Evolutionary conservation across 805 yeast genomes (phyloP), one percentile per base, ranked within the genome.

Genomic region (Wickerhamiella allomyrinae): DNA sequence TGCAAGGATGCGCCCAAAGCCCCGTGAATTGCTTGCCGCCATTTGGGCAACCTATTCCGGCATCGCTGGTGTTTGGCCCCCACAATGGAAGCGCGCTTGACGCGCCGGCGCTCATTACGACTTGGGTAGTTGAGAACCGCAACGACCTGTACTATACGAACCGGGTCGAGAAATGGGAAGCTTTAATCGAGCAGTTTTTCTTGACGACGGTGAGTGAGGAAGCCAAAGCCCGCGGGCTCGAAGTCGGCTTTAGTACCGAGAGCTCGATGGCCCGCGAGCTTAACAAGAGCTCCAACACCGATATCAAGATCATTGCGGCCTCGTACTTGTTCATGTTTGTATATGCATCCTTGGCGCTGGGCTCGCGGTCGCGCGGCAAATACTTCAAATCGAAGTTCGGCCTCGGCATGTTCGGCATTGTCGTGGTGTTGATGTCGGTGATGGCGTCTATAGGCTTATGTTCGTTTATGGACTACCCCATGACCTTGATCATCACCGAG

Each of bases 401-500:
- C 14, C 65, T 89, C 19, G 97, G 95, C 0, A 61, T 84, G 29
- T 69, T 78, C n/a, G 98, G 97, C 1, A 82, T 89, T 20, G 44
- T 75, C 5, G 80, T 87, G 29, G 95, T 91, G 11, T 60, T 84
- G 20, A 58, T 84, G 8, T 86, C 95, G 0, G 94, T 89, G 1
- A 59, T 74, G 1, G 71, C 94, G 1, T 76, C 96, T 0, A 83
- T 86, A 0, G 97, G 97, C 0, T 51, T 85, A 4, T 81, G 84
- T 60, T 73, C 91, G 10, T 53, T 72, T 5, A 45, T 81, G n/a
- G 93, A 91, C 0, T 61, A 87, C 39, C 84, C 82, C 54, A 82
- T 94, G 0, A 89, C 97, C 0, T 65, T 89, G 34, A 87, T 89
- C 49, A 85, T 89, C 44, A 96, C 97, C 2, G 97, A 91, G 58